Evolutionary conservation across 495 filamentous ascomycete species (phyloP).

Genomic region (Bathelium albidoporum): DNA sequence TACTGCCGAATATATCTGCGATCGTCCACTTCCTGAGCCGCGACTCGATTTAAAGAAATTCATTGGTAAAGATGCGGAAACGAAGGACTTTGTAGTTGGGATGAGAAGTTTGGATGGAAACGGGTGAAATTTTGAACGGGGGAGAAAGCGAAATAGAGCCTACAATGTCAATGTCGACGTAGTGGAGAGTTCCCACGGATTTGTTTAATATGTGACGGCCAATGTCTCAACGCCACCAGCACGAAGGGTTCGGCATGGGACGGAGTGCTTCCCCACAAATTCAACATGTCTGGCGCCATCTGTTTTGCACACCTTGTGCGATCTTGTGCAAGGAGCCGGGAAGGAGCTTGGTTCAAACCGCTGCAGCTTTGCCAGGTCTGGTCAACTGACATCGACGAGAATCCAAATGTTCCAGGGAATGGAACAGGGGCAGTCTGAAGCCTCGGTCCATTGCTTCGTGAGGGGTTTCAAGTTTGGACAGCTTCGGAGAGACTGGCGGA

Average conservation of each 20-base stretch:
- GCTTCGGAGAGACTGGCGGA: too few relatives aligned
- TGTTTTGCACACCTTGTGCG: too few relatives aligned
- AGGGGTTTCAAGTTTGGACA: not conserved
- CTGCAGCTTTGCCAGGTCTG: not conserved
- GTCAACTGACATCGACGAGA: not conserved
- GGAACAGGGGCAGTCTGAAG: constrained; percentile 4
- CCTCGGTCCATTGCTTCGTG: constrained; percentile 4
- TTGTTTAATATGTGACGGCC: constrained; percentile 4
- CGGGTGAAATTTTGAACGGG: not conserved
- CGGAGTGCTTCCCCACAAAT: not conserved
- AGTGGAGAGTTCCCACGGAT: not conserved
- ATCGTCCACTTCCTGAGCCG: not conserved
- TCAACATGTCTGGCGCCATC: not conserved
- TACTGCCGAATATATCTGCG: not conserved
- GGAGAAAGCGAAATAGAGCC: not conserved
- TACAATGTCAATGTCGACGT: not conserved
- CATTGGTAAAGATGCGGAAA: not conserved
- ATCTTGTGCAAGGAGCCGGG: not conserved
- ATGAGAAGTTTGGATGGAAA: not conserved
- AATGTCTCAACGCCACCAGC: not conserved
- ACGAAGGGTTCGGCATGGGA: not conserved
- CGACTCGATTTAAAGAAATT: not conserved
- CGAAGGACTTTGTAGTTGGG: not conserved
- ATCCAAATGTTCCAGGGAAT: not conserved
- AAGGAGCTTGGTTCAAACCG: not conserved